Base-by-base conservation (phyloP, 1,139 yeast genomes). In the Debaryomyces nepalensis region DNA sequence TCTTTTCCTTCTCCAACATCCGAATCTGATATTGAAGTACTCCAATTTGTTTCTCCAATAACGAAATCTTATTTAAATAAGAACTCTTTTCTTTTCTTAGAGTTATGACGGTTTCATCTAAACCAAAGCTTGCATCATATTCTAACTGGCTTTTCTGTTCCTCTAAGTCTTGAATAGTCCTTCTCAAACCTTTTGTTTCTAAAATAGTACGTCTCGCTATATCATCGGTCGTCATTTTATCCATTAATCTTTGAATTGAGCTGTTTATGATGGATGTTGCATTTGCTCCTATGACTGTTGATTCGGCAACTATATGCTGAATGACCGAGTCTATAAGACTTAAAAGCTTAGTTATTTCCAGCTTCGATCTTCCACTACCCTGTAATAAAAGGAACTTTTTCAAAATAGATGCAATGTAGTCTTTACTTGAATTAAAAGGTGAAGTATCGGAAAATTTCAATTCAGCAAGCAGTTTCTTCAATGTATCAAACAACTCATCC, bases 221-320 rank as follows among this genome's bases (percentile, higher is more conserved):
- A 31, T 65, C 68, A 43, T 67, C 73, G 0, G 68, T 58, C 8
- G 59, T 51, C 44, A 68, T 47, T 30, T 68, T 50, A 42, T 70
- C 73, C 58, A 69, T 61, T 18, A 68, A 50, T 38, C 68, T 53
- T 42, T 68, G 73, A 10, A 70, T 60, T 1, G 73, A 57, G 35
- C 61, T 58, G 42, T 59, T 63, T 33, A 68, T 52, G 2, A 63
- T 62, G 8, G 66, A 50, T 9, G 53, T 57, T 0, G 67, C 48
- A 39, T 64, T 62, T 2, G 59, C 41, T 1, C 57, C 63, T n/a
- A 56, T 47, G 38, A 52, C 47, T 0, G 58, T 46, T 0, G 65
- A 55, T 38, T 62, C 67, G 1, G 63, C 53, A 20, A 63, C 51
- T 4, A 68, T 52, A 40, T 67, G 70, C 22, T 60, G 64, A 44